Percentiles rank a stretch among this genome's conserved stretches.
phyloP scores from a whole-genome alignment of 345 rosid genomes.

The Lepidium sativum region DNA sequence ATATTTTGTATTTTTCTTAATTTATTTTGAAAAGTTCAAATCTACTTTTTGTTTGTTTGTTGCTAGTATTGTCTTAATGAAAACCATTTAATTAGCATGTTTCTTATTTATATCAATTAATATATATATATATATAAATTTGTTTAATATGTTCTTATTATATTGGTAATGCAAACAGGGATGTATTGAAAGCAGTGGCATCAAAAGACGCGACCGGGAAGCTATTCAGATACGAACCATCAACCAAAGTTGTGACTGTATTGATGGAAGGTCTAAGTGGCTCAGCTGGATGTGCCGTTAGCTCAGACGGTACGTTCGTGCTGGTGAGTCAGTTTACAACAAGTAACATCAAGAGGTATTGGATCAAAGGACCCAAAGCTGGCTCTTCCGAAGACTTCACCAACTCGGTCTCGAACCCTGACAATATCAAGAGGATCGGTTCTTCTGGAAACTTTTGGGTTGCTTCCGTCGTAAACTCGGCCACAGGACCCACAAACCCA shows the following conservation, averaged over 20 bases:
- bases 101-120: background rate
- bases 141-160: background rate
- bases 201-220: constrained; percentile 20
- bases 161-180: constrained; percentile 8
- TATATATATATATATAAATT: no score
- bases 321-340: constrained; percentile 19
- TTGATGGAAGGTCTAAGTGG: constrained; percentile 24
- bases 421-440: constrained; percentile 26
- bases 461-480: constrained; percentile 26
- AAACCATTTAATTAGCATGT: background rate
- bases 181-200: constrained; percentile 22
- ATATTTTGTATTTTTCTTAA: no score
- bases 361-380: constrained; percentile 30
- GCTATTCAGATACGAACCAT: constrained; percentile 26
- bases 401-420: constrained; percentile 20
- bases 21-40: background rate
- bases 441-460: constrained; percentile 26
- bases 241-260: constrained; percentile 15
- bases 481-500: constrained; percentile 16
- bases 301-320: constrained; percentile 27
- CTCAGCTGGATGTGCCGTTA: constrained; percentile 27
- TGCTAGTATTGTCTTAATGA: background rate
- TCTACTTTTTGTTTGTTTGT: background rate
- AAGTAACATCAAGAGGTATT: constrained; percentile 28
- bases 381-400: constrained; percentile 26